These are phyloP conservation scores for Fusarium sp. DNA, from an alignment of 2,329 filamentous ascomycete species.

Conservation along the genomic window DNA sequence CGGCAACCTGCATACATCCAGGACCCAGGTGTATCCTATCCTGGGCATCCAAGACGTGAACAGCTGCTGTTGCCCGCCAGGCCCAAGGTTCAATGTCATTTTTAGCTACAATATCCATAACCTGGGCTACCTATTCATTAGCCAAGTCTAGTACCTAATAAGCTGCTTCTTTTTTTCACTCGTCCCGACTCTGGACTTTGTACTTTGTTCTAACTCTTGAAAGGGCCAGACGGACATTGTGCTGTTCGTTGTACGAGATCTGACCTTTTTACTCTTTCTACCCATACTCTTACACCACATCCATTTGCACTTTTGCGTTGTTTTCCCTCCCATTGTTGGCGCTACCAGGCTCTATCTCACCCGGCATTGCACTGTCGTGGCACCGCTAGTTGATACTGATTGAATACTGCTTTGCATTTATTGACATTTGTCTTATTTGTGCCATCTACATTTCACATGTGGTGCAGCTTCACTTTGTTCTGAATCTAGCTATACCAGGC, in stretches of 20 bases:
- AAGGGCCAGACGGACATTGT: constrained; percentile 30
- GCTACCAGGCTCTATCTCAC: not conserved
- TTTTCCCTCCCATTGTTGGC: constrained; percentile 13
- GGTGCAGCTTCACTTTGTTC: constrained; percentile 30
- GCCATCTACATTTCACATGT: constrained; percentile 25
- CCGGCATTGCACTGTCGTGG: constrained; percentile 5
- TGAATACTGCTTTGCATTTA: constrained; percentile 12
- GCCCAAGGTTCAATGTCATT: constrained; percentile 43
- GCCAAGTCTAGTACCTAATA: constrained; percentile 30
- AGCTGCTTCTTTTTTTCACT: constrained; percentile 28
- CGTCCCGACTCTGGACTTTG: constrained; percentile 37
- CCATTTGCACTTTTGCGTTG: constrained; percentile 25
- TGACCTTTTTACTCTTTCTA: constrained; percentile 26
- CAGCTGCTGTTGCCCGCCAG: constrained; percentile 33
- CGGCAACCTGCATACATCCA: constrained; percentile 38
- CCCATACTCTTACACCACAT: constrained; percentile 24
- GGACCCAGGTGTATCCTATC: constrained; percentile 36
- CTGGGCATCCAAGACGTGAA: constrained; percentile 22
- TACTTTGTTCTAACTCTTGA: constrained; percentile 10
- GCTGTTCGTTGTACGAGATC: constrained; percentile 27
- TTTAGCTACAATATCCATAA: constrained; percentile 30
- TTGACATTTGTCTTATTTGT: constrained; percentile 24
- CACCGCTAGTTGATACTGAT: constrained; percentile 30
- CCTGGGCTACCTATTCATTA: constrained; percentile 5
- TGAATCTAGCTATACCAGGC: constrained; percentile 25